Conservation (phyloP, 371 early-diverging fungal genomes). For the Saksenaea oblongispora region DNA sequence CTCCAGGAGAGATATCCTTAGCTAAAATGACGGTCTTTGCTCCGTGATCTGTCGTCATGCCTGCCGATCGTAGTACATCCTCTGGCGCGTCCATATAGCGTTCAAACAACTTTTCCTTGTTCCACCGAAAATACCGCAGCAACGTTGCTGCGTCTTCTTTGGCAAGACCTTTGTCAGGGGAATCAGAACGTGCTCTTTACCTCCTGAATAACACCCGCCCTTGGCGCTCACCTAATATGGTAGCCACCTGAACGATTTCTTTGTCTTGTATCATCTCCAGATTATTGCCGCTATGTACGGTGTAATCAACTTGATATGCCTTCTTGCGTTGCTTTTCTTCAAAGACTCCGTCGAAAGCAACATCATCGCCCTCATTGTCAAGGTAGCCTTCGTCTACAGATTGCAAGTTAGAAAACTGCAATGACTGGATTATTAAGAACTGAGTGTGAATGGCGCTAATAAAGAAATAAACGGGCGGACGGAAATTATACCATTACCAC, state of each 20-base stretch:
- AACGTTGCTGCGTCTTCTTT: constrained; percentile 61
- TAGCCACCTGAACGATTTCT: constrained; percentile 18
- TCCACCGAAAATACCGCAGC: constrained; percentile 80
- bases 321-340: constrained; percentile 15
- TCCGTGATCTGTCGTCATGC: constrained; percentile 59
- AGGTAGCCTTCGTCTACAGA: constrained; percentile 2
- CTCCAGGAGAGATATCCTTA: constrained; percentile 15
- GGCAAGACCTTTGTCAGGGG: constrained; percentile 44
- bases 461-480: neutral
- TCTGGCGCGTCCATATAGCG: constrained; percentile 75
- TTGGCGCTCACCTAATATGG: constrained; percentile 19
- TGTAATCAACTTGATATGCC: constrained; percentile 24
- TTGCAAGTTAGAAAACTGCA: neutral
- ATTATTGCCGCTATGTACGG: constrained; percentile 10
- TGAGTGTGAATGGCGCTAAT: neutral
- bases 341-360: constrained; percentile 14
- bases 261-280: constrained; percentile 19
- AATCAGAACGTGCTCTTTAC: constrained; percentile 10
- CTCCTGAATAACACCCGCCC: neutral
- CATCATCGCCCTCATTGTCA: constrained; percentile 18
- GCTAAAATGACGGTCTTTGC: neutral
- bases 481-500: constrained; percentile 6
- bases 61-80: constrained; percentile 62
- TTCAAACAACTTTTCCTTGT: constrained; percentile 87
- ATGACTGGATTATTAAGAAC: neutral